These are phyloP conservation scores for Vaccinium myrtillus DNA, from an alignment of 148 eudicot genomes.

Conservation along the genomic window DNA sequence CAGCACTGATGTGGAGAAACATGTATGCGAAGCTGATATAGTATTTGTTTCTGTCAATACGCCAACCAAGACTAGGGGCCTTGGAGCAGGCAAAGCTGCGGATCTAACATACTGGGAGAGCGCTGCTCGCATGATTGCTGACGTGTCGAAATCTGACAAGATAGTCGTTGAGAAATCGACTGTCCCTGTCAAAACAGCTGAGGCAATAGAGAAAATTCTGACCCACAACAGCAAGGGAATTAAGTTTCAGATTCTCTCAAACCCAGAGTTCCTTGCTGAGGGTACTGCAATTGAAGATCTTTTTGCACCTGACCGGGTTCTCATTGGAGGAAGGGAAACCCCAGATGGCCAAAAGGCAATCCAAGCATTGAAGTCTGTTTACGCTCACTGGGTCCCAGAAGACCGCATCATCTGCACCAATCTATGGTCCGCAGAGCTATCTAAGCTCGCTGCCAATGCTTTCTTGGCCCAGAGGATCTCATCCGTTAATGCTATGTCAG, in stretches of 20 bases:
- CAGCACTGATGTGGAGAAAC: slow-evolving; percentile 78
- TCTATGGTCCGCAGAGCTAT: slow-evolving; percentile 90
- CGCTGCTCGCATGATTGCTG: slow-evolving; percentile 86
- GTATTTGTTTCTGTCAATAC: slow-evolving; percentile 66
- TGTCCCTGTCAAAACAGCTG: slow-evolving; percentile 80
- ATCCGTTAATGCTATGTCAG: slow-evolving; percentile 64
- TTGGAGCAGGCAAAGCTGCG: slow-evolving; percentile 65
- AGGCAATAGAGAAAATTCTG: slow-evolving; percentile 76
- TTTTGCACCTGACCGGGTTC: slow-evolving; percentile 71
- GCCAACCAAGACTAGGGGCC: slow-evolving; percentile 60
- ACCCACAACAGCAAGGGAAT: slow-evolving; percentile 69
- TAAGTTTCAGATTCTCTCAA: slow-evolving; percentile 59
- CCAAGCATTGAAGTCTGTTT: slow-evolving; percentile 62
- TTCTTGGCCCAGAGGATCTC: slow-evolving; percentile 68
- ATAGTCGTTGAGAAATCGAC: slow-evolving; percentile 83
- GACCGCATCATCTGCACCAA: slow-evolving; percentile 71
- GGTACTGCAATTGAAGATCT: slow-evolving; percentile 82
- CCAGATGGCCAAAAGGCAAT: slow-evolving; percentile 68
- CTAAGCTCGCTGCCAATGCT: slow-evolving; percentile 85
- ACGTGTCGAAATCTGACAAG: slow-evolving; percentile 72
- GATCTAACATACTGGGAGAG: slow-evolving; percentile 75
- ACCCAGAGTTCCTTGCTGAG: slow-evolving; percentile 86
- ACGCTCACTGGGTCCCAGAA: slow-evolving; percentile 84
- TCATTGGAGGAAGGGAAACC: slow-evolving; percentile 82
- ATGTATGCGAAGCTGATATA: slow-evolving; percentile 73